Conservation (phyloP, 148 eudicot genomes). For the Rhododendron williamsianum region DNA sequence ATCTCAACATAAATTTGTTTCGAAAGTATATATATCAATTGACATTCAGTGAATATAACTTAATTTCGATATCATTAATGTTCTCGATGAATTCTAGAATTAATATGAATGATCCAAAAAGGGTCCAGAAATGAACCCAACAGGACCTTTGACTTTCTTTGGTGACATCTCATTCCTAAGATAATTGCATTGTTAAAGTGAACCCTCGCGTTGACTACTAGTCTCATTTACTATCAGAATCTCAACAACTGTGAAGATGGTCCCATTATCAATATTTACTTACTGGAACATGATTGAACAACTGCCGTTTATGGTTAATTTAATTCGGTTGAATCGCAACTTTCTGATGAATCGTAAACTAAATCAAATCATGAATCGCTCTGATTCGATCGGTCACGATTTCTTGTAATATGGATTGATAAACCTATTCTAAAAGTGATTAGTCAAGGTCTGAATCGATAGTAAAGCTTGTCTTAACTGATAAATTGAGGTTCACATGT, state of each 20-base stretch:
- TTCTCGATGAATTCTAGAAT: neutral
- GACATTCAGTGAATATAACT: neutral
- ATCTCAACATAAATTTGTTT: neutral
- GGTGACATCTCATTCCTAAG: neutral
- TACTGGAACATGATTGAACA: neutral
- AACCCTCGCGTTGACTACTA: neutral
- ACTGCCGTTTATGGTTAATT: neutral
- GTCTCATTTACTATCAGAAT: neutral
- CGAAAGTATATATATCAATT: neutral
- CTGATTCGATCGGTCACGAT: neutral
- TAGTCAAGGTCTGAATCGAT: neutral
- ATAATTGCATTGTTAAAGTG: neutral
- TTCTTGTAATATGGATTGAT: neutral
- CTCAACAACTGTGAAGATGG: neutral
- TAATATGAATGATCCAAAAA: neutral
- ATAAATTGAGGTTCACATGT: neutral
- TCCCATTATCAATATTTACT: neutral
- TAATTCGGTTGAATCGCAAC: neutral
- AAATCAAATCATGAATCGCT: neutral
- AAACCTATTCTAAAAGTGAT: neutral
- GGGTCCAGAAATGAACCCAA: neutral
- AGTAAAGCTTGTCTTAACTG: neutral
- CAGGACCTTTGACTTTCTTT: neutral
- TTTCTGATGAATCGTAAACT: neutral
- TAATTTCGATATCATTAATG: neutral